Percentiles rank a stretch among this genome's conserved stretches.
Evolutionary conservation across 345 rosid species (phyloP).

Genomic region (Moringa oleifera): DNA sequence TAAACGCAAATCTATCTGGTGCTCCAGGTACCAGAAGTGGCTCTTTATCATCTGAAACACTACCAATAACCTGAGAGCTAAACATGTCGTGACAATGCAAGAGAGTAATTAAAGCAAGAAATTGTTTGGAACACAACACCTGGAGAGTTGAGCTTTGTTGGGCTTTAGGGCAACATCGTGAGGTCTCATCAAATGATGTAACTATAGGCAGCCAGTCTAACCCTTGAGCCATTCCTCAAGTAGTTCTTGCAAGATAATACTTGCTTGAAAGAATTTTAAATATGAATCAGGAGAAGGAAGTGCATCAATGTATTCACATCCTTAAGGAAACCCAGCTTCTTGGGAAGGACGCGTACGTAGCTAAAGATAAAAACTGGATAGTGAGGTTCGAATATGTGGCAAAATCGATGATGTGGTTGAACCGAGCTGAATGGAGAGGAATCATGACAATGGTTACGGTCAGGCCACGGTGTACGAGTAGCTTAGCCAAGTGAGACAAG

Average conservation of each 20-base stretch:
- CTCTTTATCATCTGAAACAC: slow-evolving; percentile 12
- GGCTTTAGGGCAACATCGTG: slow-evolving; percentile 26
- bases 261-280: slow-evolving; percentile 22
- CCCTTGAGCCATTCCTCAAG: slow-evolving; percentile 21
- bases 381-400: slow-evolving; percentile 21
- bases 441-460: slow-evolving; percentile 41
- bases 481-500: slow-evolving; percentile 40
- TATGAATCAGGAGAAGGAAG: slow-evolving; percentile 14
- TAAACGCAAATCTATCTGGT: slow-evolving; percentile 31
- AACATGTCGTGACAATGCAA: slow-evolving; percentile 14
- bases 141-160: slow-evolving; percentile 37
- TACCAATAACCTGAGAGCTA: slow-evolving; percentile 13
- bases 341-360: slow-evolving; percentile 20
- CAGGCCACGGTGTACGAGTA: slow-evolving; percentile 33
- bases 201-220: slow-evolving; percentile 26
- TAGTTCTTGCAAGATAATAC: slow-evolving; percentile 21
- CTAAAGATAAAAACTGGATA: slow-evolving; percentile 19
- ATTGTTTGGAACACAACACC: slow-evolving; percentile 38
- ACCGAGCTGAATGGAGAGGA: slow-evolving; percentile 23
- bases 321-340: slow-evolving; percentile 34
- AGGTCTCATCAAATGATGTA: slow-evolving; percentile 46
- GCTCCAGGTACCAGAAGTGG: slow-evolving; percentile 21
- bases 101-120: slow-evolving; percentile 35
- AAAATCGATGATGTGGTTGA: slow-evolving; percentile 15
- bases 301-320: slow-evolving; percentile 34